phyloP scores from a whole-genome alignment of 202 grass and related monocot species.

The Carex arenaria region DNA sequence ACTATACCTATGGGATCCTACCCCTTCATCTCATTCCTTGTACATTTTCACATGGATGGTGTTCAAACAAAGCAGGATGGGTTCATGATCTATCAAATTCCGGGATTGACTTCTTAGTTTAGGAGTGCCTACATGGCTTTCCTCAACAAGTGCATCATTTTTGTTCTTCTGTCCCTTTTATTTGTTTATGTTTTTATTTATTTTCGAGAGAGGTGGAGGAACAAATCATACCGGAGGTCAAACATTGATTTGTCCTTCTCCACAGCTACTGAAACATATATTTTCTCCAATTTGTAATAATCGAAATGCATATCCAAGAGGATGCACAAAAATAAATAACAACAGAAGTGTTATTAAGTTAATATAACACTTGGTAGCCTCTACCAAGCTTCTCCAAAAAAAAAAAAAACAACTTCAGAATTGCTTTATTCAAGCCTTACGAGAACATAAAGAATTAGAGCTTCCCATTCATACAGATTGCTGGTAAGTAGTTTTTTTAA shows the following conservation, averaged over 20 bases:
- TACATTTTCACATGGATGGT: not conserved
- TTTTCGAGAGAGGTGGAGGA: not conserved
- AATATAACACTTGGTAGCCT: too few relatives aligned
- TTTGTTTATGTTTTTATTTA: not conserved
- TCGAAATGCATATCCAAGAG: not conserved
- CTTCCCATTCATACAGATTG: not conserved
- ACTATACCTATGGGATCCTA: not conserved
- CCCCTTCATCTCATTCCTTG: not conserved
- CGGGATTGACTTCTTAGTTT: not conserved
- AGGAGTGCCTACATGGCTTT: not conserved
- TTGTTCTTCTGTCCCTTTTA: not conserved
- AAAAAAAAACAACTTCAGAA: not conserved
- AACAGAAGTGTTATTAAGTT: too few relatives aligned
- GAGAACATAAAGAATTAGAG: not conserved
- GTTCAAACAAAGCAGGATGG: slow-evolving; percentile 1
- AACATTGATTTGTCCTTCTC: not conserved
- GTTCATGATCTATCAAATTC: not conserved
- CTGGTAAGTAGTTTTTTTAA: not conserved
- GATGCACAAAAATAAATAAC: not conserved
- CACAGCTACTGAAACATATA: not conserved
- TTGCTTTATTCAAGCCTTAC: not conserved
- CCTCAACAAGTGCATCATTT: not conserved
- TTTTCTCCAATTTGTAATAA: not conserved
- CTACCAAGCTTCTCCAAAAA: too few relatives aligned
- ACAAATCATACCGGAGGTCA: not conserved